These are phyloP conservation scores for Ceratobasidium sp. DNA, from an alignment of 1,284 basidiomycete species.

Conservation along the genomic window DNA sequence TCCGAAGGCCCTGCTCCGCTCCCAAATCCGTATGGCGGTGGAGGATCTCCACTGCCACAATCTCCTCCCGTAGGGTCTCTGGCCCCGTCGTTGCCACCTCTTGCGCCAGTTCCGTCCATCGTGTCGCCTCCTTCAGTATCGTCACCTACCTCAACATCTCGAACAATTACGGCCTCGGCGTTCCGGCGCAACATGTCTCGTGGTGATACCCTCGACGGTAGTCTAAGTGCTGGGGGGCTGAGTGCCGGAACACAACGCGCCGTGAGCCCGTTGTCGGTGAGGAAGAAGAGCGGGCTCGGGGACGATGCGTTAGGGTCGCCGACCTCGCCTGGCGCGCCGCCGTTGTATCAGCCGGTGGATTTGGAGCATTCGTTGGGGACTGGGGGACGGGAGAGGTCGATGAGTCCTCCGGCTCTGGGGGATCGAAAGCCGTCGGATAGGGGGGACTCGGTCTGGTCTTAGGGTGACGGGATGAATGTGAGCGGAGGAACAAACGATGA, in stretches of 20 bases:
- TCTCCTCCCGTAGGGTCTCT: constrained; percentile 53
- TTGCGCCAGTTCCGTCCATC: constrained; percentile 49
- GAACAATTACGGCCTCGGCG: constrained; percentile 81
- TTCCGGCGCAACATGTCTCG: constrained; percentile 65
- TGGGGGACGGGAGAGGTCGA: not conserved
- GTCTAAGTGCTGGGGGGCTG: too few relatives aligned
- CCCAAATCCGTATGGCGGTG: constrained; percentile 24
- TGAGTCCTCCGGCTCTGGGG: not conserved
- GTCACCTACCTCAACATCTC: constrained; percentile 54
- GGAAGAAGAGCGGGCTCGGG: constrained; percentile 59
- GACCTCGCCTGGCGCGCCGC: constrained; percentile 34
- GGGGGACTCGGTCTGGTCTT: not conserved
- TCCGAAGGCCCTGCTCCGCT: constrained; percentile 49
- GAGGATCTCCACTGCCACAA: constrained; percentile 43
- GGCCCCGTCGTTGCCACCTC: constrained; percentile 60
- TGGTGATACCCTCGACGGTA: constrained; percentile 62
- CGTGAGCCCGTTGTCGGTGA: constrained; percentile 63
- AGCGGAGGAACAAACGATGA: too few relatives aligned
- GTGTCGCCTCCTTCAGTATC: constrained; percentile 59
- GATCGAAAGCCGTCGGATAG: constrained; percentile 4
- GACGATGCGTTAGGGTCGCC: constrained; percentile 15
- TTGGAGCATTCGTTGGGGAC: not conserved
- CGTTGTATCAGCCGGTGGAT: constrained; percentile 23
- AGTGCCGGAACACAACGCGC: constrained; percentile 50
- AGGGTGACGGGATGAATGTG: too few relatives aligned